Conservation (phyloP, 345 rosid species). For the Eucalyptus guilfoylei region DNA sequence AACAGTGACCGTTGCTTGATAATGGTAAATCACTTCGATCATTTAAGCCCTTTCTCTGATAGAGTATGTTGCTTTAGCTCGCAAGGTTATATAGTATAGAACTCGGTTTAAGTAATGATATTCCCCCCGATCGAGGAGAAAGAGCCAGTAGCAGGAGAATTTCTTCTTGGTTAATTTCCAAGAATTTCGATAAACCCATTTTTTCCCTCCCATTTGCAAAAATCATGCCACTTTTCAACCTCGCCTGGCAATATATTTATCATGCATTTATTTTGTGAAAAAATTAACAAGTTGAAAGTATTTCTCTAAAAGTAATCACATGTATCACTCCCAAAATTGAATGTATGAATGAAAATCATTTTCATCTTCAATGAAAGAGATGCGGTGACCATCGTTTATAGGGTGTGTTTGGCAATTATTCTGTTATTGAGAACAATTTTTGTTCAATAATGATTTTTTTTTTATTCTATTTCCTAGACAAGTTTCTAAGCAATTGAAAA, state of each 20-base stretch:
- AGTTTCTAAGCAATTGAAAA: no score
- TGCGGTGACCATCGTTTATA: neutral
- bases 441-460: no score
- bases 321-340: neutral
- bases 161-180: neutral
- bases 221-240: neutral
- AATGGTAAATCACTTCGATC: neutral
- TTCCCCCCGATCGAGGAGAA: neutral
- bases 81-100: no score
- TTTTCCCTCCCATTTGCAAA: neutral
- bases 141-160: neutral
- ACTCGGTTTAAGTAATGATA: neutral
- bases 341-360: neutral
- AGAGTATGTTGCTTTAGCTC: neutral
- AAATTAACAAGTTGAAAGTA: neutral
- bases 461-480: no score
- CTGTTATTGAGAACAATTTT: fast-evolving
- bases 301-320: neutral
- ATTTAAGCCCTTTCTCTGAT: neutral
- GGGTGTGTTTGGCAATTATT: no score
- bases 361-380: neutral
- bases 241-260: neutral
- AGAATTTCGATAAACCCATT: neutral
- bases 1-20: neutral
- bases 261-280: neutral